phyloP scores from a whole-genome alignment of 805 yeast genomes.

The fission yeast (Schizosaccharomyces pombe) region DNA sequence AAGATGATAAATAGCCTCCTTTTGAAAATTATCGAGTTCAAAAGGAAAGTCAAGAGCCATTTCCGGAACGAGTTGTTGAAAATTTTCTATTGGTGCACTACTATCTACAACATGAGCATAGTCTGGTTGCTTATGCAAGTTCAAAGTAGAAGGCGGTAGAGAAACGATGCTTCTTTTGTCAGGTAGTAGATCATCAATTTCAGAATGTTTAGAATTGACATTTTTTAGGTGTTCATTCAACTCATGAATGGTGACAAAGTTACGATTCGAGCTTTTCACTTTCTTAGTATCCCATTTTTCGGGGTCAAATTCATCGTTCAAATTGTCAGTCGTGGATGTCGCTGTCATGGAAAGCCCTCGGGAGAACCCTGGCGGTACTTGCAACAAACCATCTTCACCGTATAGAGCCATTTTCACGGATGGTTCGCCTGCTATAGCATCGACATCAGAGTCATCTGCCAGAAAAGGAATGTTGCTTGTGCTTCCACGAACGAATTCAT shows the following conservation, averaged over 20 bases:
- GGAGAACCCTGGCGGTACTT: slow-evolving; percentile 56
- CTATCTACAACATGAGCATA: slow-evolving; percentile 95
- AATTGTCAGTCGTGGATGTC: slow-evolving; percentile 10
- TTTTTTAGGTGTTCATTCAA: neutral
- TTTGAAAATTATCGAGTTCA: slow-evolving; percentile 81
- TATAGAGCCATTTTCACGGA: slow-evolving; percentile 22
- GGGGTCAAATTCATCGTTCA: slow-evolving; percentile 8
- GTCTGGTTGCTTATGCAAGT: slow-evolving; percentile 24
- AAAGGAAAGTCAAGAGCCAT: slow-evolving; percentile 92
- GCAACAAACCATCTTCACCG: slow-evolving; percentile 49
- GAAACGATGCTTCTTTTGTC: neutral
- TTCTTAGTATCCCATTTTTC: slow-evolving; percentile 6
- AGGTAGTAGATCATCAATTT: slow-evolving; percentile 1
- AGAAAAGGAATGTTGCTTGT: slow-evolving; percentile 59
- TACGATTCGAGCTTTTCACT: neutral
- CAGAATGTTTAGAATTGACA: neutral
- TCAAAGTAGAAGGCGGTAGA: neutral
- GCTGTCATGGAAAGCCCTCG: slow-evolving; percentile 40
- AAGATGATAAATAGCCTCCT: slow-evolving; percentile 85
- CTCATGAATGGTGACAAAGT: neutral
- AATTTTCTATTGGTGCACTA: slow-evolving; percentile 60
- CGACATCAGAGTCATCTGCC: slow-evolving; percentile 14
- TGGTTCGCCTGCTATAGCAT: slow-evolving; percentile 10
- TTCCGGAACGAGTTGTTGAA: slow-evolving; percentile 68
- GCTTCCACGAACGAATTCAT: slow-evolving; percentile 43